These are phyloP conservation scores for Helenozyma baotianmanensis DNA, from an alignment of 805 yeast species.

Conservation along the genomic window DNA sequence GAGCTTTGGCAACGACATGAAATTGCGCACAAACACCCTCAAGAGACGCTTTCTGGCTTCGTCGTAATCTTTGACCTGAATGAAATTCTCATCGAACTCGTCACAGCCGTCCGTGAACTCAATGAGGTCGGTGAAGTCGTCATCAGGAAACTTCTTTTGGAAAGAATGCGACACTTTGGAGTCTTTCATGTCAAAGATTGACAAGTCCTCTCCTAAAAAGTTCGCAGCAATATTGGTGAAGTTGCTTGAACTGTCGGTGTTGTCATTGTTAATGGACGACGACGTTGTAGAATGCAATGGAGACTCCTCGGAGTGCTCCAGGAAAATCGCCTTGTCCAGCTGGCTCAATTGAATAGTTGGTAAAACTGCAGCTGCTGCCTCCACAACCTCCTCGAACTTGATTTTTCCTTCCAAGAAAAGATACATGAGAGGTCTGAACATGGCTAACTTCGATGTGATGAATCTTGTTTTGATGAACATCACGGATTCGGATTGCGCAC, in stretches of 20 bases:
- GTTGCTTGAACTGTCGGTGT: neutral
- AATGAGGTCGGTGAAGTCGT: slow-evolving; percentile 26
- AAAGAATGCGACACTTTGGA: slow-evolving; percentile 23
- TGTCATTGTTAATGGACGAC: neutral
- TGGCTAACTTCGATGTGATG: slow-evolving; percentile 25
- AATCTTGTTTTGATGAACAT: slow-evolving; percentile 38
- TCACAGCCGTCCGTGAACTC: slow-evolving; percentile 15
- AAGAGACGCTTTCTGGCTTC: slow-evolving; percentile 23
- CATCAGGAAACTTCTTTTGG: slow-evolving; percentile 26
- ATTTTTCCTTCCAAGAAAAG: slow-evolving; percentile 28
- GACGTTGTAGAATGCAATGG: neutral
- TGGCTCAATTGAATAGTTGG: neutral
- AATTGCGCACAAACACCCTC: slow-evolving; percentile 22
- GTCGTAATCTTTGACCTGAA: slow-evolving; percentile 18
- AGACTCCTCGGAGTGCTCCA: slow-evolving; percentile 1
- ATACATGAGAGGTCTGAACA: slow-evolving; percentile 33
- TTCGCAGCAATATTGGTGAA: neutral
- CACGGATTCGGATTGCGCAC: slow-evolving; percentile 33
- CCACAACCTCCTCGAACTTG: slow-evolving; percentile 21
- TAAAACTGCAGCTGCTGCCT: slow-evolving; percentile 17
- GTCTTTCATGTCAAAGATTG: neutral
- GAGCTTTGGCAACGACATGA: slow-evolving; percentile 29
- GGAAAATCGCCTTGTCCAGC: neutral
- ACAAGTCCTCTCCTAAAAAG: slow-evolving; percentile 1
- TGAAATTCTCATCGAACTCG: slow-evolving; percentile 7